These are phyloP conservation scores for Dimocarpus longan DNA, from an alignment of 345 rosid species.

Conservation along the genomic window DNA sequence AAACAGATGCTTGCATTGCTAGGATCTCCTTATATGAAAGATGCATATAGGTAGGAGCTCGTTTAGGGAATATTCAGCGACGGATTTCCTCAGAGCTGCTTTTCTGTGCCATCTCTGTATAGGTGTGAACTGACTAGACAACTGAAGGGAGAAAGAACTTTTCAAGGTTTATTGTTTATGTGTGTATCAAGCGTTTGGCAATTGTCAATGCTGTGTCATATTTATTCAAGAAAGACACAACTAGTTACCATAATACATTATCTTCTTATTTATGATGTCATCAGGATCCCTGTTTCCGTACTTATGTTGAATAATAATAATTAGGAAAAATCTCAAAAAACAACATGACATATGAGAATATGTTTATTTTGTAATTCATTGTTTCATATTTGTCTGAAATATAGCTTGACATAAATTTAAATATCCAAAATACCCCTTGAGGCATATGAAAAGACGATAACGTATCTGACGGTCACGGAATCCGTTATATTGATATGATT, in stretches of 20 bases:
- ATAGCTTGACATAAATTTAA: no score
- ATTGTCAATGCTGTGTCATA: background rate
- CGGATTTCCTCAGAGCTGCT: background rate
- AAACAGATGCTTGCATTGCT: background rate
- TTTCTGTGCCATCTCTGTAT: background rate
- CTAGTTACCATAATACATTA: background rate
- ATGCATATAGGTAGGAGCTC: background rate
- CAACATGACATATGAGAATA: no score
- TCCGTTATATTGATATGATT: no score
- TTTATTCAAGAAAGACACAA: background rate
- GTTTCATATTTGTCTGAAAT: no score
- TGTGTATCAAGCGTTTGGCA: background rate
- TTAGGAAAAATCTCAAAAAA: no score
- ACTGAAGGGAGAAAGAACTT: background rate
- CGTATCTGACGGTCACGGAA: no score
- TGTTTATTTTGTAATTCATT: no score
- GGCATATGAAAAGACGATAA: no score
- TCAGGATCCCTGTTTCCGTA: background rate
- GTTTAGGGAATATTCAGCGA: background rate
- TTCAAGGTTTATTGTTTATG: background rate
- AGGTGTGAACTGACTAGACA: background rate
- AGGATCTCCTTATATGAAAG: background rate
- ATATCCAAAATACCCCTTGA: no score
- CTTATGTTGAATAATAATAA: background rate
- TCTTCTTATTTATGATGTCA: conserved; percentile 2